phyloP scores from a whole-genome alignment of 345 rosid genomes.

The Litchi chinensis region DNA sequence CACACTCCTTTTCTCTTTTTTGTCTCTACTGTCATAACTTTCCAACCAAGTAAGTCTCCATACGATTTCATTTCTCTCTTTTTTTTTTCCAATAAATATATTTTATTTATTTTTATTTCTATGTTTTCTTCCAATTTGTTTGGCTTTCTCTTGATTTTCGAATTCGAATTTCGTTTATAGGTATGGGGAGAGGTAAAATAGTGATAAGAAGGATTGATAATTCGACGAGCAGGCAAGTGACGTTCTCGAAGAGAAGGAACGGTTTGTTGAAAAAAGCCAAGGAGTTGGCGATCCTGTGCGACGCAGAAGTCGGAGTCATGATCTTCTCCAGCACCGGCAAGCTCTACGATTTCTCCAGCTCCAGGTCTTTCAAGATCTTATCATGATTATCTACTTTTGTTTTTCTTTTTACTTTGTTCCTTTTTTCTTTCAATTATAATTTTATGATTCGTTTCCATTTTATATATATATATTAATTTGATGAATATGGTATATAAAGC shows the following conservation, averaged over 20 bases:
- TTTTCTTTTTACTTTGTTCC: not conserved
- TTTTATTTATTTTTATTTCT: not conserved
- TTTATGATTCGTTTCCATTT: not conserved
- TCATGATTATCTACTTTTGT: constrained; percentile 1
- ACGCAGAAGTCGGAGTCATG: constrained; percentile 57
- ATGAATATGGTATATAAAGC: not conserved
- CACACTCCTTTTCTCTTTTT: constrained; percentile 11
- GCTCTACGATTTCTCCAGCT: constrained; percentile 55
- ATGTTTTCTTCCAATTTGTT: not conserved
- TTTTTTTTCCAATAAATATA: not conserved
- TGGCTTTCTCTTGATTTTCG: not conserved
- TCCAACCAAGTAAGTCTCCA: constrained; percentile 12
- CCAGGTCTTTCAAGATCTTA: constrained; percentile 40
- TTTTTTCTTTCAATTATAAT: not conserved
- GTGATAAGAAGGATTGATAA: constrained; percentile 62
- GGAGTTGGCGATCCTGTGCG: constrained; percentile 59
- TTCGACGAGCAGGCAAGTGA: constrained; percentile 63
- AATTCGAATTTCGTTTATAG: not conserved
- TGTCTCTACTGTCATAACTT: constrained; percentile 16
- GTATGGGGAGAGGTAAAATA: constrained; percentile 68
- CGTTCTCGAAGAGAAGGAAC: constrained; percentile 55
- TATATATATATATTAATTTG: not conserved
- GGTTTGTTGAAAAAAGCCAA: constrained; percentile 64
- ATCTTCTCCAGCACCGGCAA: constrained; percentile 60
- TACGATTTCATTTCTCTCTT: not conserved